Evolutionary conservation across 164 flowering plant genomes (phyloP).

Genomic region (Kalanchoe fedtschenkoi): DNA sequence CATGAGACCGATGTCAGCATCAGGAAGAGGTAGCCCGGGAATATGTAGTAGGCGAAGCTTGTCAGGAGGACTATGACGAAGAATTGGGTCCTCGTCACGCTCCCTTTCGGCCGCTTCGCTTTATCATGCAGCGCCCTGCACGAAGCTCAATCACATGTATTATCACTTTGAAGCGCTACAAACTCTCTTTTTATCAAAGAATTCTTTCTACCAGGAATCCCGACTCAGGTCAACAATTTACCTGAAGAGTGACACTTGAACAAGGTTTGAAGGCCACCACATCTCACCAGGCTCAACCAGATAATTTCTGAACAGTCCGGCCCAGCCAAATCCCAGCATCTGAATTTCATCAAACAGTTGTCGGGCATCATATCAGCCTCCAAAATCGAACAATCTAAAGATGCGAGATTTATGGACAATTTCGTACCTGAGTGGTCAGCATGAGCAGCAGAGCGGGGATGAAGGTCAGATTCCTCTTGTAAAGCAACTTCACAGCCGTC

Average conservation of each 20-base stretch:
- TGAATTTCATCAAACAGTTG: not conserved
- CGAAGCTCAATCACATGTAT: not conserved
- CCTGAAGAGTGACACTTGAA: constrained; percentile 38
- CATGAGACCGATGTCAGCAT: constrained; percentile 42
- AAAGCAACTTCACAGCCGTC: constrained; percentile 31
- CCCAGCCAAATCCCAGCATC: constrained; percentile 41
- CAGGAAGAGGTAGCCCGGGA: constrained; percentile 38
- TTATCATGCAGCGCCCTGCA: constrained; percentile 52
- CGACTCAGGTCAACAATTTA: no score
- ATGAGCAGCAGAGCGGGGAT: constrained; percentile 32
- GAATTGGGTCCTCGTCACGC: constrained; percentile 36
- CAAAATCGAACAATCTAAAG: not conserved
- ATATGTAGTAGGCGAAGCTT: constrained; percentile 38
- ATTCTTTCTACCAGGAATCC: no score
- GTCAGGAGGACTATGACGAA: constrained; percentile 30
- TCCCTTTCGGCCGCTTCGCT: constrained; percentile 27
- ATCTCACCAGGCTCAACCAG: constrained; percentile 40
- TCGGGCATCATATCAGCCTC: not conserved
- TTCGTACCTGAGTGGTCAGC: constrained; percentile 39
- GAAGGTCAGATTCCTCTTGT: constrained; percentile 25
- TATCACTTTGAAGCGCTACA: no score
- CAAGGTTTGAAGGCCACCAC: constrained; percentile 46
- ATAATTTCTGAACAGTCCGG: constrained; percentile 31
- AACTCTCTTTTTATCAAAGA: no score
- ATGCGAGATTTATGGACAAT: not conserved